phyloP scores from a whole-genome alignment of 202 grass and related monocot species.

The Saccharum hybrid region DNA sequence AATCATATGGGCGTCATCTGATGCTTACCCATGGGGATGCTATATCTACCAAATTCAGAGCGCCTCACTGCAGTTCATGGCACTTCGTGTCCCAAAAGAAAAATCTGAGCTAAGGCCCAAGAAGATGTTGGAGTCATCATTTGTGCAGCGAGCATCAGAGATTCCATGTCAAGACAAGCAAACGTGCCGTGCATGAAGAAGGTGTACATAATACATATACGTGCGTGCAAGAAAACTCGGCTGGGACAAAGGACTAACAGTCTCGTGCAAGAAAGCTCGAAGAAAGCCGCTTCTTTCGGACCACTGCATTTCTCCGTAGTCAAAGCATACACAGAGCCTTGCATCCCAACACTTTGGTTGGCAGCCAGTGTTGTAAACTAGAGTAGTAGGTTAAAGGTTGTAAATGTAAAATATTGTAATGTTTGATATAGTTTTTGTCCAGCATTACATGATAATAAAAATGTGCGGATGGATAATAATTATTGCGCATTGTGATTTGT shows the following conservation, averaged over 20 bases:
- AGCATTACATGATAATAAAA: neutral
- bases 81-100: conserved; percentile 76
- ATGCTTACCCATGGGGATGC: conserved; percentile 91
- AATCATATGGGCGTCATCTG: conserved; percentile 72
- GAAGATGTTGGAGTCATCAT: conserved; percentile 52
- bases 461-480: neutral
- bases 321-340: neutral
- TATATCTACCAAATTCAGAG: conserved; percentile 92
- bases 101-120: conserved; percentile 56
- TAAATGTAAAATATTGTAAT: conserved; percentile 25
- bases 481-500: neutral
- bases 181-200: conserved; percentile 18
- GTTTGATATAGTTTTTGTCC: neutral
- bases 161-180: conserved; percentile 26
- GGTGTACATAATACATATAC: conserved; percentile 37
- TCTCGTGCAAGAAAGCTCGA: conserved; percentile 26
- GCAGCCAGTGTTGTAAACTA: neutral
- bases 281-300: neutral
- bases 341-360: neutral
- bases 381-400: neutral
- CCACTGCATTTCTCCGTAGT: neutral
- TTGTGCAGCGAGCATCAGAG: conserved; percentile 36
- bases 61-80: conserved; percentile 75
- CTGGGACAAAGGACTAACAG: neutral
- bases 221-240: conserved; percentile 17